These are phyloP conservation scores for Penicillium verhagenii DNA, from an alignment of 495 filamentous ascomycete species.

Conservation along the genomic window DNA sequence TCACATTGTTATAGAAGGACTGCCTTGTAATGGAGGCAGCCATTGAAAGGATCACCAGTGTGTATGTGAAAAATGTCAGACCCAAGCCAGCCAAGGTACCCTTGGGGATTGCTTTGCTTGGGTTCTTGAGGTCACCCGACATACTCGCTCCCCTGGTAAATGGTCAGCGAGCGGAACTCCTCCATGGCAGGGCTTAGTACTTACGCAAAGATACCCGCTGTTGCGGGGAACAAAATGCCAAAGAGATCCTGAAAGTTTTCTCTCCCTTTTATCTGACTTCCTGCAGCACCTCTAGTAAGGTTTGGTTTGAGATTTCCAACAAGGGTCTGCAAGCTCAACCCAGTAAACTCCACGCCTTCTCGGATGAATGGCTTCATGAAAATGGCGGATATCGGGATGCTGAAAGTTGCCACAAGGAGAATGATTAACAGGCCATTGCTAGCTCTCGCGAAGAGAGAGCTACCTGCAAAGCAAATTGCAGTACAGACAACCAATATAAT, in stretches of 20 bases:
- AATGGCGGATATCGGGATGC: slow-evolving; percentile 75
- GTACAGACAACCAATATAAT: slow-evolving; percentile 72
- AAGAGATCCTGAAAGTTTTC: slow-evolving; percentile 84
- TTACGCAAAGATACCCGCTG: slow-evolving; percentile 68
- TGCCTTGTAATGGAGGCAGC: slow-evolving; percentile 72
- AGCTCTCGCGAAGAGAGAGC: slow-evolving; percentile 74
- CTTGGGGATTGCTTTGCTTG: slow-evolving; percentile 79
- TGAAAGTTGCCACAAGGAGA: slow-evolving; percentile 71
- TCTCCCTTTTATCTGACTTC: slow-evolving; percentile 61
- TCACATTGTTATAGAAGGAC: slow-evolving; percentile 72
- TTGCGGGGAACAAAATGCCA: slow-evolving; percentile 84
- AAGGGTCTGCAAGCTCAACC: slow-evolving; percentile 66
- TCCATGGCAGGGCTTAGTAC: slow-evolving; percentile 18
- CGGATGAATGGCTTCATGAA: slow-evolving; percentile 62
- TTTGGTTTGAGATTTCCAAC: slow-evolving; percentile 67
- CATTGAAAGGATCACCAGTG: slow-evolving; percentile 76
- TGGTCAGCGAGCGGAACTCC: slow-evolving; percentile 20
- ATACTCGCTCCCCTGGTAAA: slow-evolving; percentile 70
- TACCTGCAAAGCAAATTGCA: slow-evolving; percentile 74
- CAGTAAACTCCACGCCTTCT: slow-evolving; percentile 72
- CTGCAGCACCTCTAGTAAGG: slow-evolving; percentile 65
- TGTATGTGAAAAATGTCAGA: slow-evolving; percentile 73
- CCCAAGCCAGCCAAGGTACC: slow-evolving; percentile 76
- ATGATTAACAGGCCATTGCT: slow-evolving; percentile 78
- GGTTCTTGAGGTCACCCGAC: slow-evolving; percentile 82